Evolutionary conservation across 768 basidiomycete species (phyloP), one percentile per base, ranked within the genome.

Genomic region (Hebeloma cylindrosporum): DNA sequence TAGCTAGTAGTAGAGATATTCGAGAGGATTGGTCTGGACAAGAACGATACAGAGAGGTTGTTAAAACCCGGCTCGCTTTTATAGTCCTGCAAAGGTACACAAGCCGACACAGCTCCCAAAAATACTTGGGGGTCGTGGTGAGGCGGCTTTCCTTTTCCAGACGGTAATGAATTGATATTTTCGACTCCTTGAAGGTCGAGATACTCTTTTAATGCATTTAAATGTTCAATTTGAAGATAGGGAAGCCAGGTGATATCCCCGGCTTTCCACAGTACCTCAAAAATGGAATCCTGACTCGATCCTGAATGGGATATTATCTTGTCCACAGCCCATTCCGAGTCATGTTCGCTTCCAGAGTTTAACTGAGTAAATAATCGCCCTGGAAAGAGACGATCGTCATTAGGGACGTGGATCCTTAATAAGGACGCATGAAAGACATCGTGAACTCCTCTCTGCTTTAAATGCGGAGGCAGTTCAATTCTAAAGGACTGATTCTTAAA

Each of bases 321-420:
- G 4, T 61, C 57, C 0, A 60, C 45, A 1, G 55, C 48, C 60
- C 62, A 63, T 45, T 61, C 48, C 0, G 34, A 45, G 1, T 51
- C 50, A 0, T 23, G 31, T 11, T 43, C 36, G 11, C 43, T 46
- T 2, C 33, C 17, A 3, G 48, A 51, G 0, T 64, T 68, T 0
- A 64, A 46, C 21, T 58, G 52, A 1, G 45, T 20, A 7, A 52
- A 40, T 9, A 54, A 37, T 0, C 66, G 59, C 0, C 52, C 50
- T 0, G 70, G 69, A 45, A 72, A 74, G 0, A 58, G 37, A 0
- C 21, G 2, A 21, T 58, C 41, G 35, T 73, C 62, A 42, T 71
- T 73, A 0, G 64, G 49, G 3, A 46, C 8, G 31, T 61, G 60
- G 1, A 46, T 52, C 0, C 52, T 10, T 0, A 73, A 52, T 21